phyloP scores from a whole-genome alignment of 805 yeast species.

The Schwanniomyces pseudopolymorphus region DNA sequence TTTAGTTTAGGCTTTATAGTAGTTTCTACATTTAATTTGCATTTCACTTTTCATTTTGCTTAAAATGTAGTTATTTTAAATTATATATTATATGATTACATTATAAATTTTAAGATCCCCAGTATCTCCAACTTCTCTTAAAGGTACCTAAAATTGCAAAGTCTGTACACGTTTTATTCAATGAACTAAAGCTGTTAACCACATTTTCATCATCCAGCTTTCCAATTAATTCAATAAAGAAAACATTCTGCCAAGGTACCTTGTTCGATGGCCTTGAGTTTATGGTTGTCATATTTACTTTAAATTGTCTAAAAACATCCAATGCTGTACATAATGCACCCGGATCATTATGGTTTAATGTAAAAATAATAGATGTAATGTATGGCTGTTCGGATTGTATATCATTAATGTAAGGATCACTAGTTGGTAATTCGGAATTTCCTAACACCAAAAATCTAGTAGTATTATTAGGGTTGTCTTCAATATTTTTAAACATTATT shows the following conservation, averaged over 20 bases:
- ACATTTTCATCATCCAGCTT: constrained; percentile 21
- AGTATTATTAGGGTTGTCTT: constrained; percentile 74
- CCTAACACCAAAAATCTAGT: constrained; percentile 81
- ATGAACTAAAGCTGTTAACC: constrained; percentile 37
- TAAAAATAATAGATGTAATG: constrained; percentile 63
- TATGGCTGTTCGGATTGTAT: constrained; percentile 10
- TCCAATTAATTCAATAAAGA: constrained; percentile 71
- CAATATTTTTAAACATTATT: constrained; percentile 55
- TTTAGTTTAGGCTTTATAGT: not conserved
- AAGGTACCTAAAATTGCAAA: constrained; percentile 63
- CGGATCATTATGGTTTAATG: constrained; percentile 60
- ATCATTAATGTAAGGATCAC: constrained; percentile 4
- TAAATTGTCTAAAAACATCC: constrained; percentile 51
- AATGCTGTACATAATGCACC: constrained; percentile 75
- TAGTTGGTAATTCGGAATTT: constrained; percentile 13
- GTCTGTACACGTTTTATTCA: constrained; percentile 45
- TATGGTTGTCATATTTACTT: constrained; percentile 67
- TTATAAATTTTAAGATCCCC: constrained; percentile 7
- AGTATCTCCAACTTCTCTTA: constrained; percentile 43
- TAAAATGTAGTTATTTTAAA: not conserved
- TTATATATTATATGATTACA: not conserved
- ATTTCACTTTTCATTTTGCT: not conserved
- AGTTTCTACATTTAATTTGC: constrained; percentile 1
- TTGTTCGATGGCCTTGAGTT: constrained; percentile 73
- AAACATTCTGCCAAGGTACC: constrained; percentile 77